Conservation (phyloP, 192 early-diverging fungal genomes). For the Funneliformis geosporum region DNA sequence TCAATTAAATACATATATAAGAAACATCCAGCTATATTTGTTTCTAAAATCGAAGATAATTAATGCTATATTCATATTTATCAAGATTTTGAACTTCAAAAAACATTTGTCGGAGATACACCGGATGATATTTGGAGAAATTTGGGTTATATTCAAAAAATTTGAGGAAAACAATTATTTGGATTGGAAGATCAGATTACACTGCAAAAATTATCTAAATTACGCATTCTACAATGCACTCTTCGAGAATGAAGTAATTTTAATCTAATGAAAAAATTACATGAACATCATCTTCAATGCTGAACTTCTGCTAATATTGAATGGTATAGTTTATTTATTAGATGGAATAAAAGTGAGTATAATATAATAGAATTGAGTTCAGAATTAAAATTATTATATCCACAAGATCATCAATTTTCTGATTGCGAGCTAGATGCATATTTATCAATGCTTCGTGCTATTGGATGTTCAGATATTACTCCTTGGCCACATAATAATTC, state of each 20-base stretch:
- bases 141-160: neutral
- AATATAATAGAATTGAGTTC: neutral
- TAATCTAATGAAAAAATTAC: no score
- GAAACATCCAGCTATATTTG: no score
- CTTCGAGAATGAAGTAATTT: neutral
- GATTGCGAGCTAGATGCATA: neutral
- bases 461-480: neutral
- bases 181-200: neutral
- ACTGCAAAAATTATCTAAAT: neutral
- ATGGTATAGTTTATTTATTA: neutral
- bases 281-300: neutral
- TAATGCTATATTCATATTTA: neutral
- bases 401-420: neutral
- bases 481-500: neutral
- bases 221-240: neutral
- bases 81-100: neutral
- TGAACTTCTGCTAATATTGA: neutral
- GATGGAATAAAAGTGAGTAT: neutral
- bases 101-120: neutral
- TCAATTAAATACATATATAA: neutral
- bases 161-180: slow-evolving; percentile 3
- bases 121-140: neutral
- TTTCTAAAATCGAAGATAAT: neutral
- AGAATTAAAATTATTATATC: neutral
- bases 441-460: neutral